A percentile compares a stretch with the other conserved stretches of the same genome.
phyloP scores from a whole-genome alignment of 2,329 filamentous ascomycete genomes.

The Cytospora schulzeri region DNA sequence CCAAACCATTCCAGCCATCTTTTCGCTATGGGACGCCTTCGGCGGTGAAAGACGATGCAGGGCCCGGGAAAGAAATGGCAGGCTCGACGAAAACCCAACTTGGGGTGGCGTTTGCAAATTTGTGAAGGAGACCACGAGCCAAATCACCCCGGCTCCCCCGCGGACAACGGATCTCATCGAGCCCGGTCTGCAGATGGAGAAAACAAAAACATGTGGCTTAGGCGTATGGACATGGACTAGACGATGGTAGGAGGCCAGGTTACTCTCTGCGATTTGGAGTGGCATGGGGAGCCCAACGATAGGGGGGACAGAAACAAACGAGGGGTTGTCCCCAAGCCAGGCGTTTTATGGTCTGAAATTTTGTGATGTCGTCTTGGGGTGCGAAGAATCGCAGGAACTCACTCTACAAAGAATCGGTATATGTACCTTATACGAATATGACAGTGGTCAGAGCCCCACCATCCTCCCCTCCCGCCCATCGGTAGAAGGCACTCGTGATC shows the following conservation, averaged over 20 bases:
- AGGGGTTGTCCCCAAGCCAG: slow-evolving; percentile 18
- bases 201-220: background rate
- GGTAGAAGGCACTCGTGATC: background rate
- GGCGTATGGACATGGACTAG: background rate
- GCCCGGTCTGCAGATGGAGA: background rate
- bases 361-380: background rate
- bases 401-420: slow-evolving; percentile 14
- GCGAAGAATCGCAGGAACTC: background rate
- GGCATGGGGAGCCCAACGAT: background rate
- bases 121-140: slow-evolving; percentile 8
- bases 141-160: background rate
- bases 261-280: background rate
- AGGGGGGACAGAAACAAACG: background rate
- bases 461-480: background rate
- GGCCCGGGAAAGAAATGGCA: background rate
- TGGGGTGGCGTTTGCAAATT: background rate
- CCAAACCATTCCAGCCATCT: background rate
- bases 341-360: slow-evolving; percentile 5
- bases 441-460: background rate
- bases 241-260: background rate
- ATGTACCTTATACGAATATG: slow-evolving; percentile 8
- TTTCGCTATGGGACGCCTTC: slow-evolving; percentile 20
- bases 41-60: slow-evolving; percentile 1
- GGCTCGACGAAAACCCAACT: background rate
- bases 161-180: background rate